phyloP scores from a whole-genome alignment of 176 grass and related monocot genomes.

The Dactylis glomerata region DNA sequence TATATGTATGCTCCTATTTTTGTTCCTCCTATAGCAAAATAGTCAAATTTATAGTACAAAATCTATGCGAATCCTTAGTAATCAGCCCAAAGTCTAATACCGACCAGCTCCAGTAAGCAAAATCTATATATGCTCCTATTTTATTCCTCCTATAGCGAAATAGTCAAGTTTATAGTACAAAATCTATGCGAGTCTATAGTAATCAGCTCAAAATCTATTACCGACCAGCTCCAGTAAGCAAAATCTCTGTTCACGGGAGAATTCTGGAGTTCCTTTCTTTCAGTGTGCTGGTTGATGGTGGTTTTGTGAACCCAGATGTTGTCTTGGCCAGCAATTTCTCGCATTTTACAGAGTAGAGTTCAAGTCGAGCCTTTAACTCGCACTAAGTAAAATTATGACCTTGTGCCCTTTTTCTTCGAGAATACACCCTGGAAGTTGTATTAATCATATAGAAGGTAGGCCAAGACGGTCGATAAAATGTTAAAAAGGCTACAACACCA shows the following conservation, averaged over 20 bases:
- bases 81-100: not conserved
- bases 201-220: not conserved
- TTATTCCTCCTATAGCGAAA: no score
- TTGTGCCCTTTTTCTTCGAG: not conserved
- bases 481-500: no score
- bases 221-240: not conserved
- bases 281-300: not conserved
- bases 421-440: no score
- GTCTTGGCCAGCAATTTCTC: not conserved
- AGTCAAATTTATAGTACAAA: not conserved
- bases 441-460: no score
- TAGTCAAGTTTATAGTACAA: not conserved
- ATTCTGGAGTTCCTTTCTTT: not conserved
- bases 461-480: no score
- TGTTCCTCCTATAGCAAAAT: no score
- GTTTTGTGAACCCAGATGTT: not conserved
- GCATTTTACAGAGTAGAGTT: not conserved
- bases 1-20: not conserved
- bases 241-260: not conserved
- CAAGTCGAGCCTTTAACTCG: not conserved
- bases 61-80: not conserved
- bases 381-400: not conserved
- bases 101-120: constrained; percentile 5
- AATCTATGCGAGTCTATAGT: not conserved
- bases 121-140: not conserved